Base-by-base conservation (phyloP, 768 basidiomycete species). In the Lactarius tabidus region DNA sequence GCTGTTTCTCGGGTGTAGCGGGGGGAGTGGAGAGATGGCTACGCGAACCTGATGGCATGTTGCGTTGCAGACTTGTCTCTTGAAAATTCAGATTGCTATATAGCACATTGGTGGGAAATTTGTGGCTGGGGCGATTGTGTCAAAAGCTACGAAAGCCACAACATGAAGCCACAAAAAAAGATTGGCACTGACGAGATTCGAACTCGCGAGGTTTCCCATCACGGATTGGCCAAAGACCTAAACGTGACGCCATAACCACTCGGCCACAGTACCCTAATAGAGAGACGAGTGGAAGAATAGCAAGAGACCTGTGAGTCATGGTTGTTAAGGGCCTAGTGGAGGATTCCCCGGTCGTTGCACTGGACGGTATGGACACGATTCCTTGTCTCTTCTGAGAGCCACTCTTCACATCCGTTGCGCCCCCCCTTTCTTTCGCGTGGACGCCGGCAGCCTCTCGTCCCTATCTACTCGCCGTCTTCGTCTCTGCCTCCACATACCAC, bases 161-260 rank as follows among this genome's bases (percentile, higher is more conserved):
- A 43, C 33, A 23, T 20, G 51, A 28, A 9, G 1, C 18, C 31
- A 26, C 33, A 39, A 39, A 54, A 56, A 74, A 72, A 64, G n/a
- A 20, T 28, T 81, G 80, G 81, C 80, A 82, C 79, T 81, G 80
- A 81, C 80, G 80, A 81, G 80, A 82, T 82, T 81, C 80, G 80
- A 81, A 81, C 80, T 81, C 80, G 80, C 80, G 80, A 80, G 80
- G 80, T 79, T 79, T 80, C 80, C 80, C 80, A 81, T 81, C 80
- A 81, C 80, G 81, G 80, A 76, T 76, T 76, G 71, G 72, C 62
- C 54, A 26, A 12, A 48, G 60, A 75, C 80, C 80, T 81, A 81
- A 81, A 81, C 81, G 81, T 82, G 80, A 81, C 80, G 80, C 80
- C 80, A 79, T 81, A 81, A 81, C 80, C 80, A 81, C 80, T 81